Evolutionary conservation across 176 grass and related monocot genomes (phyloP).

Genomic region (Bolboschoenus planiculmis): DNA sequence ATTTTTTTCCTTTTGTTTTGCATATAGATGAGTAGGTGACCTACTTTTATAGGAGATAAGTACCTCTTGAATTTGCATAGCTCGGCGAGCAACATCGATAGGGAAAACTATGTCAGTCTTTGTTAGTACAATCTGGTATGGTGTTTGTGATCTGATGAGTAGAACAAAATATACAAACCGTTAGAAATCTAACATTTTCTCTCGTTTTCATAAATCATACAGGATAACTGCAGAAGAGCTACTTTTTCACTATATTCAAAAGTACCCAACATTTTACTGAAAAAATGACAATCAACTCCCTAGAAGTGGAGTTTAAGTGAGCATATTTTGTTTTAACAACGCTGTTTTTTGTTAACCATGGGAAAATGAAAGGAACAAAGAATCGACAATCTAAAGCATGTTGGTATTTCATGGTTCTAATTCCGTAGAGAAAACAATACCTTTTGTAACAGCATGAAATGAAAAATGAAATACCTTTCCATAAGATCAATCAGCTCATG

Average conservation of each 20-base stretch:
- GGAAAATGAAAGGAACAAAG: background rate
- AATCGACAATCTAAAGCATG: background rate
- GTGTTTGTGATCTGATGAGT: slow-evolving; percentile 63
- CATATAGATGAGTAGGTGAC: no score
- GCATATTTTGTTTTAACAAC: background rate
- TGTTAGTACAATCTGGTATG: slow-evolving; percentile 83
- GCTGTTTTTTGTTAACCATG: background rate
- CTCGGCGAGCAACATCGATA: slow-evolving; percentile 83
- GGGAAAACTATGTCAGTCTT: slow-evolving; percentile 94
- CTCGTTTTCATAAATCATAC: background rate
- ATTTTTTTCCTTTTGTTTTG: no score
- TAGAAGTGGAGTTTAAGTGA: background rate
- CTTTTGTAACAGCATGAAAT: background rate
- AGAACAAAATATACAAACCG: background rate
- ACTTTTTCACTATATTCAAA: background rate
- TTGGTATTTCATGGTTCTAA: background rate
- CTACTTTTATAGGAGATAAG: background rate
- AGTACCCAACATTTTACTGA: background rate
- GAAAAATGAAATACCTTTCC: slow-evolving; percentile 46
- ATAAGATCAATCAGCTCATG: slow-evolving; percentile 84
- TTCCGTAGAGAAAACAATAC: background rate
- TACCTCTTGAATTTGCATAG: slow-evolving; percentile 92
- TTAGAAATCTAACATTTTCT: background rate
- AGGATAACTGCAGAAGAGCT: background rate
- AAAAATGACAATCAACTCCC: background rate